phyloP scores from a whole-genome alignment of 2,329 filamentous ascomycete genomes.

The Aureobasidium subglaciale region DNA sequence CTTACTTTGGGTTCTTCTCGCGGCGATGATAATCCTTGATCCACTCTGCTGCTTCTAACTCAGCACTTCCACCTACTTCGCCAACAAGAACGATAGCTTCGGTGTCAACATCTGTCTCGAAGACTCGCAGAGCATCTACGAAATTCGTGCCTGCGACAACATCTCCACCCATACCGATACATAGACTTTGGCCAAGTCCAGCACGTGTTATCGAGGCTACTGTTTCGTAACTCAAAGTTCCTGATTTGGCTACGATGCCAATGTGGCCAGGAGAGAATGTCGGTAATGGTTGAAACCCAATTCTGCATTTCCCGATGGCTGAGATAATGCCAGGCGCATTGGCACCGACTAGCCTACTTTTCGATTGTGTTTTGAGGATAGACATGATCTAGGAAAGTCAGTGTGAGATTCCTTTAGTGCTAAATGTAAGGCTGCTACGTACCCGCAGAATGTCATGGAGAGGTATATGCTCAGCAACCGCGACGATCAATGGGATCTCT shows the following conservation, averaged over 20 bases:
- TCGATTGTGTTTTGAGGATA: slow-evolving; percentile 63
- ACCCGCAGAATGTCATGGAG: slow-evolving; percentile 70
- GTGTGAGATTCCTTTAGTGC: neutral
- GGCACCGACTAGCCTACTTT: slow-evolving; percentile 67
- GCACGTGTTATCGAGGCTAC: slow-evolving; percentile 66
- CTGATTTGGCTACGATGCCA: slow-evolving; percentile 73
- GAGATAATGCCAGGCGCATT: slow-evolving; percentile 77
- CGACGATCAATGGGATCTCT: slow-evolving; percentile 69
- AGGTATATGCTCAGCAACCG: slow-evolving; percentile 74
- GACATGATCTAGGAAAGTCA: slow-evolving; percentile 51
- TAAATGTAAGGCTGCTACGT: slow-evolving; percentile 12
- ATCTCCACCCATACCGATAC: slow-evolving; percentile 72
- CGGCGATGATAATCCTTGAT: slow-evolving; percentile 58
- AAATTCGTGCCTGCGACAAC: slow-evolving; percentile 67
- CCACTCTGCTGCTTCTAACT: slow-evolving; percentile 67
- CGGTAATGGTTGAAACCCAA: slow-evolving; percentile 70
- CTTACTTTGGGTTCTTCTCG: slow-evolving; percentile 56
- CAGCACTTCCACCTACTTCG: slow-evolving; percentile 63
- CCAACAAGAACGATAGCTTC: slow-evolving; percentile 66
- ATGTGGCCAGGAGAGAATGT: slow-evolving; percentile 64
- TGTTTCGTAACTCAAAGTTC: slow-evolving; percentile 72
- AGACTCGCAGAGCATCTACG: slow-evolving; percentile 60
- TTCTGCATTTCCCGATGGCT: slow-evolving; percentile 60
- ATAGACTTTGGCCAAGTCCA: slow-evolving; percentile 70
- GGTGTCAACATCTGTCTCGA: slow-evolving; percentile 60